Conservation (phyloP, 2,329 filamentous ascomycete species). For the Penicillium sp. region DNA sequence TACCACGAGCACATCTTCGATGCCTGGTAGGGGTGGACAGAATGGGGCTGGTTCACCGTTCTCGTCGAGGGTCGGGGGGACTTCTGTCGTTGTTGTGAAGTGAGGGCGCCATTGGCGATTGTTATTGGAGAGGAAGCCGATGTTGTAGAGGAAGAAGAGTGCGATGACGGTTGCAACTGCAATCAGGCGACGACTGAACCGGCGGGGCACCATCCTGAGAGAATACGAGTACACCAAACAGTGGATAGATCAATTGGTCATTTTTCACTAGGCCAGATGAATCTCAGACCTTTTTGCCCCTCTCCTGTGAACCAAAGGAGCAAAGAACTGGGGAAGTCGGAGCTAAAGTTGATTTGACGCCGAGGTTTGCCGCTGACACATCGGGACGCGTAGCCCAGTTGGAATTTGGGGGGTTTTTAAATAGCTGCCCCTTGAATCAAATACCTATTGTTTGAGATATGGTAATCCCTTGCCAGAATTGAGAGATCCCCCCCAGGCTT, state of each 20-base stretch:
- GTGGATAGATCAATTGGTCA: conserved; percentile 11
- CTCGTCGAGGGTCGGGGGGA: conserved; percentile 8
- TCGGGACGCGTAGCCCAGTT: conserved; percentile 13
- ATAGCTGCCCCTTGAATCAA: conserved; percentile 3
- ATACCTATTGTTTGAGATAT: neutral
- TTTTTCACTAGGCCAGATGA: conserved; percentile 1
- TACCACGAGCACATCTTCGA: conserved; percentile 55
- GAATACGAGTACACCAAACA: conserved; percentile 8
- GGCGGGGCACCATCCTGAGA: conserved; percentile 43
- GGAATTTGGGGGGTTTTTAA: conserved; percentile 3
- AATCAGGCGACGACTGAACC: conserved; percentile 38
- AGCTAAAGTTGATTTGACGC: conserved; percentile 16
- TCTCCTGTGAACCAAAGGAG: neutral
- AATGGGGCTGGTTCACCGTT: conserved; percentile 16
- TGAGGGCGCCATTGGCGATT: conserved; percentile 12
- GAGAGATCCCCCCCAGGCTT: neutral
- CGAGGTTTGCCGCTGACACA: conserved; percentile 18
- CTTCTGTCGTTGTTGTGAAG: conserved; percentile 5
- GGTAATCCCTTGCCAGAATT: neutral
- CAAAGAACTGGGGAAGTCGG: conserved; percentile 4
- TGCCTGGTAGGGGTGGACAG: conserved; percentile 40
- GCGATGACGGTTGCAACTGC: conserved; percentile 57
- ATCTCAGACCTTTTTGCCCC: neutral
- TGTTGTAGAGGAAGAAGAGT: conserved; percentile 53
- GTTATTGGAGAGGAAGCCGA: conserved; percentile 57